Conservation (phyloP, 441 rosid genomes). For the Croton laevigatus region DNA sequence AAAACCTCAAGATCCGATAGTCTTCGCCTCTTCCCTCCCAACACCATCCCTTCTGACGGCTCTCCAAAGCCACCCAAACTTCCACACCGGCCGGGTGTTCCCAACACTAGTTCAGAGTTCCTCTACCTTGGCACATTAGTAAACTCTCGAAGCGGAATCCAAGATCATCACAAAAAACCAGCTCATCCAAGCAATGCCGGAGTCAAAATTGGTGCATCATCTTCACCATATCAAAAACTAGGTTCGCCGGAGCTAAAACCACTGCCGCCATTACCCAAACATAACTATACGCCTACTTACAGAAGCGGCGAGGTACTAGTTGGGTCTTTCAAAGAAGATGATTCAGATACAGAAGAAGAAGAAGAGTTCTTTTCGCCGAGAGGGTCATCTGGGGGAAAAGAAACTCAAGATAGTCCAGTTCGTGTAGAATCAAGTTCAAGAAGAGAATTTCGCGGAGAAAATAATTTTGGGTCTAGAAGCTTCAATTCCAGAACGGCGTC, state of each 20-base stretch:
- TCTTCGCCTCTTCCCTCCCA: constrained; percentile 60
- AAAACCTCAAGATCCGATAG: constrained; percentile 50
- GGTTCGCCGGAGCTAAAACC: constrained; percentile 87
- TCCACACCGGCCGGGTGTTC: constrained; percentile 34
- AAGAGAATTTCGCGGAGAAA: constrained; percentile 40
- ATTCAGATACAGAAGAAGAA: constrained; percentile 42
- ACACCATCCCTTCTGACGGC: constrained; percentile 53
- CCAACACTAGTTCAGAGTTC: constrained; percentile 58
- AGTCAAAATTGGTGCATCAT: constrained; percentile 45
- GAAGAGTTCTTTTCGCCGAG: constrained; percentile 87
- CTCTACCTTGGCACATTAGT: constrained; percentile 75
- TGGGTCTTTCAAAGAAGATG: constrained; percentile 33
- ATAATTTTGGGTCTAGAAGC: constrained; percentile 45
- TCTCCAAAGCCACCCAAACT: constrained; percentile 32
- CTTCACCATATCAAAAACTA: constrained; percentile 46
- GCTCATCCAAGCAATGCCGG: constrained; percentile 34
- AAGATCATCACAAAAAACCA: constrained; percentile 31
- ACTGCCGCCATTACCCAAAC: constrained; percentile 68
- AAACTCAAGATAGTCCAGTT: constrained; percentile 33
- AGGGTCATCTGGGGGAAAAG: constrained; percentile 60
- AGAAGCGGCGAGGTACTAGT: constrained; percentile 40
- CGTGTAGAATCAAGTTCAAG: constrained; percentile 40
- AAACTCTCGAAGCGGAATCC: constrained; percentile 39
- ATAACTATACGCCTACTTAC: constrained; percentile 34
- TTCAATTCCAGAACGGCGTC: constrained; percentile 56